Percentiles rank a stretch among this genome's conserved stretches.
phyloP scores from a whole-genome alignment of 495 filamentous ascomycete species.

The Lepidopterella palustris region DNA sequence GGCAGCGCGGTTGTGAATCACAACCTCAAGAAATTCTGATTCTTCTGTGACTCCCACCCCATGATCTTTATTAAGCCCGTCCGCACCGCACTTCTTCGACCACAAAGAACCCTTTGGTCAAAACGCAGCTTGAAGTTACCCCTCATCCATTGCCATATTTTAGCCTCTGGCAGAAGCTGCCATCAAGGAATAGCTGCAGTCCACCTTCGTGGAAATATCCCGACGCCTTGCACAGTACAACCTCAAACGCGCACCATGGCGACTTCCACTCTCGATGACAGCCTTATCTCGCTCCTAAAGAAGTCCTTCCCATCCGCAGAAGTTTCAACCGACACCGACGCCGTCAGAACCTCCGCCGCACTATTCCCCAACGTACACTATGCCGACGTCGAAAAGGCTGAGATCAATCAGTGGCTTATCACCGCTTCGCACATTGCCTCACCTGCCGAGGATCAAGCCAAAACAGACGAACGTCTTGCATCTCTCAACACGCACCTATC shows the following conservation, averaged over 20 bases:
- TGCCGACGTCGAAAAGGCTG: constrained; percentile 67
- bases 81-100: not conserved
- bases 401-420: constrained; percentile 81
- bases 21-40: too few relatives aligned
- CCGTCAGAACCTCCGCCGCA: constrained; percentile 46
- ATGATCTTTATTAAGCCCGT: not conserved
- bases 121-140: not conserved
- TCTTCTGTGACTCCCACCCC: too few relatives aligned
- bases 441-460: constrained; percentile 51
- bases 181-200: not conserved
- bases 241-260: constrained; percentile 39
- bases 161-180: not conserved
- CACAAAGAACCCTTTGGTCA: not conserved
- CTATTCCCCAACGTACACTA: constrained; percentile 67
- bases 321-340: constrained; percentile 46
- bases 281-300: constrained; percentile 49
- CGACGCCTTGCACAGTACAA: not conserved
- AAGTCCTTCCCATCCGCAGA: constrained; percentile 45
- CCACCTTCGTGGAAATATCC: not conserved
- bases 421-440: constrained; percentile 63
- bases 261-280: constrained; percentile 46
- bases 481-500: constrained; percentile 80
- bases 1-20: too few relatives aligned
- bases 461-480: constrained; percentile 50
- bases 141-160: not conserved